These are phyloP conservation scores for Alternaria longipes DNA, from an alignment of 2,329 filamentous ascomycete species.

Conservation along the genomic window DNA sequence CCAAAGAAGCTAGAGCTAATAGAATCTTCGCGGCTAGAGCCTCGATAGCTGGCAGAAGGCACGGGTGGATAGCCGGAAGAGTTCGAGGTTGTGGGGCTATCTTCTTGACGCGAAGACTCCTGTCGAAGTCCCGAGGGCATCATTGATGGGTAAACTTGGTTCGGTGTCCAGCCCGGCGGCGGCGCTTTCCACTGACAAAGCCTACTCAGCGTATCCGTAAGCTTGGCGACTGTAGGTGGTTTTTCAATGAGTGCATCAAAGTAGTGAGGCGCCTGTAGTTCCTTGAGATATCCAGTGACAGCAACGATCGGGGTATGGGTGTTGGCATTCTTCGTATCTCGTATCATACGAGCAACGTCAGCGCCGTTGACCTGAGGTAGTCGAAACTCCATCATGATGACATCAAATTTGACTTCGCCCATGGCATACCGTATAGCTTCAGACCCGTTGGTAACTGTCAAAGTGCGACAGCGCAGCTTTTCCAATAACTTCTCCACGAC, in stretches of 20 bases:
- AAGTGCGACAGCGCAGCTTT: conserved; percentile 92
- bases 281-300: conserved; percentile 97
- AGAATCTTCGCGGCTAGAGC: conserved; percentile 86
- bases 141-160: conserved; percentile 52
- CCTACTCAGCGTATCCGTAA: conserved; percentile 85
- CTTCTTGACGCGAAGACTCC: conserved; percentile 70
- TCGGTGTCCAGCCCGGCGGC: conserved; percentile 64
- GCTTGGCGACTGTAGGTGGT: conserved; percentile 89
- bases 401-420: conserved; percentile 97
- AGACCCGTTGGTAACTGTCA: conserved; percentile 87
- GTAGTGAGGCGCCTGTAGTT: conserved; percentile 91
- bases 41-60: conserved; percentile 78
- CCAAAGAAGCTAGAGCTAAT: conserved; percentile 89
- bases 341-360: conserved; percentile 96
- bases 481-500: conserved; percentile 99
- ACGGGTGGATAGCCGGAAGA: conserved; percentile 77
- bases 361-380: conserved; percentile 93
- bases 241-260: conserved; percentile 97
- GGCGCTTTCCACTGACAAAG: conserved; percentile 95
- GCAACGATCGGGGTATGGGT: conserved; percentile 94
- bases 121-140: conserved; percentile 71
- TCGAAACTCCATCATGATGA: conserved; percentile 98
- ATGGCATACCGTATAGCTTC: conserved; percentile 94
- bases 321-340: conserved; percentile 95
- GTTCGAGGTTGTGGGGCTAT: conserved; percentile 83